Percentiles rank a stretch among this genome's conserved stretches.
Conservation (phyloP, 164 flowering plant genomes). For the Vitis rupestris region DNA sequence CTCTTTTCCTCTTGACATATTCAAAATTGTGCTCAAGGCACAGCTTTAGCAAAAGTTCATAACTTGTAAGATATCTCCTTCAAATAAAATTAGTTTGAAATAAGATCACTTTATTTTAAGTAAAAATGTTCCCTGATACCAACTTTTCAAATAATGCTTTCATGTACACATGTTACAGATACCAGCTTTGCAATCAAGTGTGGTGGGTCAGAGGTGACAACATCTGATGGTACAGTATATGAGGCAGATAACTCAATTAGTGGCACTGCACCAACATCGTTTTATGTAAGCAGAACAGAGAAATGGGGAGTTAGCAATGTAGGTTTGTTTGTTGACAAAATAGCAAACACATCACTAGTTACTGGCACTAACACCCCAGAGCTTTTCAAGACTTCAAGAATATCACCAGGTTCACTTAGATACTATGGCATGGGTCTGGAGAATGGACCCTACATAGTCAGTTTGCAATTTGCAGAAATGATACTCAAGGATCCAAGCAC, state of each 20-base stretch:
- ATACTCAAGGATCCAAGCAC: slow-evolving; percentile 8
- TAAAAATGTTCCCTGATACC: too few relatives aligned
- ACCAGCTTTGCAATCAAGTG: slow-evolving; percentile 19
- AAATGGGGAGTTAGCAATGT: slow-evolving; percentile 24
- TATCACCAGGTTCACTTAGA: slow-evolving; percentile 31
- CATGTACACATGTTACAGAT: slow-evolving; percentile 2
- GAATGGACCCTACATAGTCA: slow-evolving; percentile 28
- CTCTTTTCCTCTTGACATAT: too few relatives aligned
- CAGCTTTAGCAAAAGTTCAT: too few relatives aligned
- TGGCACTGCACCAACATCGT: slow-evolving; percentile 11
- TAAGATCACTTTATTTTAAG: too few relatives aligned
- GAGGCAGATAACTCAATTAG: slow-evolving; percentile 12
- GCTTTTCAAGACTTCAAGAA: slow-evolving; percentile 22
- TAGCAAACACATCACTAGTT: not conserved
- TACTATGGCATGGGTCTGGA: slow-evolving; percentile 34
- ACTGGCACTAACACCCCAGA: slow-evolving; percentile 12
- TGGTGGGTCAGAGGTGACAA: slow-evolving; percentile 16
- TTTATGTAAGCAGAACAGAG: not conserved
- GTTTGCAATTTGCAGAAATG: slow-evolving; percentile 29
- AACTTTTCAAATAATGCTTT: too few relatives aligned
- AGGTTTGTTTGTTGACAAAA: slow-evolving; percentile 11
- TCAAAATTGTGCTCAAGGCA: too few relatives aligned
- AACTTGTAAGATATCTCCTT: too few relatives aligned
- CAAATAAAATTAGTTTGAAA: too few relatives aligned
- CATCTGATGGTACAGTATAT: slow-evolving; percentile 7